phyloP scores from a whole-genome alignment of 2,329 filamentous ascomycete species.

The Xylariaceae sp. region DNA sequence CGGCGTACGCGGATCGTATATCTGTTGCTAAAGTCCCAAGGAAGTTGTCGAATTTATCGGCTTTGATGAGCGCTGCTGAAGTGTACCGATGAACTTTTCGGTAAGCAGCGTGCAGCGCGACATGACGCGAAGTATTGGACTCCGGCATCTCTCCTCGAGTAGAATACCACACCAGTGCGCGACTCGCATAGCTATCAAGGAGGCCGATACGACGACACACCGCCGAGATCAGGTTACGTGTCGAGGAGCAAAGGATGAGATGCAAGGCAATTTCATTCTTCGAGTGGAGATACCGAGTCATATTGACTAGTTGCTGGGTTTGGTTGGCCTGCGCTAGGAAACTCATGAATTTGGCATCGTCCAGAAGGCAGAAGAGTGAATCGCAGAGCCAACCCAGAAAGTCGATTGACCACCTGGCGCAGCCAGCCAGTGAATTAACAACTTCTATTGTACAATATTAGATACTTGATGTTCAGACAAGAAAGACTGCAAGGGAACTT shows the following conservation, averaged over 20 bases:
- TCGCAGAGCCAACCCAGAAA: slow-evolving; percentile 60
- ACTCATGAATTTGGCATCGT: slow-evolving; percentile 47
- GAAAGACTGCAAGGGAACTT: slow-evolving; percentile 20
- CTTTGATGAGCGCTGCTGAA: slow-evolving; percentile 49
- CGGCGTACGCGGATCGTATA: slow-evolving; percentile 47
- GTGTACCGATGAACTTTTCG: slow-evolving; percentile 49
- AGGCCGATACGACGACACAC: slow-evolving; percentile 59
- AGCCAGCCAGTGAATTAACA: slow-evolving; percentile 65
- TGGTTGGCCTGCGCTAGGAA: slow-evolving; percentile 39
- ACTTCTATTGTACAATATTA: slow-evolving; percentile 49
- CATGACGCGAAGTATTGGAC: slow-evolving; percentile 41
- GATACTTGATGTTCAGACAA: background rate
- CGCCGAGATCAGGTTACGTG: slow-evolving; percentile 65
- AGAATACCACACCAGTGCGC: slow-evolving; percentile 49
- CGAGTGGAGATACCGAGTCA: slow-evolving; percentile 47
- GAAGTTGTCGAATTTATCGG: slow-evolving; percentile 58
- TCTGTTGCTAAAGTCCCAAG: slow-evolving; percentile 46
- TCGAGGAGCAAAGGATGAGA: slow-evolving; percentile 66
- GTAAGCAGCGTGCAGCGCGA: slow-evolving; percentile 53
- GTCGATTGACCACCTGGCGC: slow-evolving; percentile 73
- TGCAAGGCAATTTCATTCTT: slow-evolving; percentile 56
- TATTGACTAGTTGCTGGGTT: slow-evolving; percentile 39
- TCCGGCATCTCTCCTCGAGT: slow-evolving; percentile 38
- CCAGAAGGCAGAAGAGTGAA: slow-evolving; percentile 50
- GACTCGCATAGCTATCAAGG: slow-evolving; percentile 46